These are phyloP conservation scores for Saccharomyces hybrid DNA, from an alignment of 1,139 yeast species.

Conservation along the genomic window DNA sequence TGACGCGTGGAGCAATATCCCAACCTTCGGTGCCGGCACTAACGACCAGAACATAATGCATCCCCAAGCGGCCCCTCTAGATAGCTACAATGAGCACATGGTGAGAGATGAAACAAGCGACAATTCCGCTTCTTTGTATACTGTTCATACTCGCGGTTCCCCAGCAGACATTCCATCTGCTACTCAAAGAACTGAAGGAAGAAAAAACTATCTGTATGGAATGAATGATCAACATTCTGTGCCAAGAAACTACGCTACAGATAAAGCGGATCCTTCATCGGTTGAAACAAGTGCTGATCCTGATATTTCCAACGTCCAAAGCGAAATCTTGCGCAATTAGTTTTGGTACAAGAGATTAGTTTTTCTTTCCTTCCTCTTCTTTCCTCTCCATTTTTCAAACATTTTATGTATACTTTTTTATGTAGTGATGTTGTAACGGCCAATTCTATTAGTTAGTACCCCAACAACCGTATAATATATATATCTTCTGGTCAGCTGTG, in stretches of 20 bases:
- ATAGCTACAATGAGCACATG: background rate
- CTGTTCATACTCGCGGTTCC: background rate
- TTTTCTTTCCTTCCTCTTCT: background rate
- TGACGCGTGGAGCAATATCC: constrained; percentile 8
- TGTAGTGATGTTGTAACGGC: background rate
- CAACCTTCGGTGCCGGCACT: background rate
- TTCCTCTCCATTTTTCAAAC: background rate
- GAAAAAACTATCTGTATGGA: background rate
- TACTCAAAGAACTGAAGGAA: background rate
- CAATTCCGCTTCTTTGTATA: background rate
- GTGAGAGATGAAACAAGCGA: background rate
- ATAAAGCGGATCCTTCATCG: background rate
- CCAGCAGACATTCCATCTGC: background rate
- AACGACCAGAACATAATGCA: background rate
- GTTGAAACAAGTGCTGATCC: no score
- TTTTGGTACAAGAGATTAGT: background rate
- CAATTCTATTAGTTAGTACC: background rate
- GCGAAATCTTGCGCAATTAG: background rate
- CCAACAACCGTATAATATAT: background rate
- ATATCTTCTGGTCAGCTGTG: no score
- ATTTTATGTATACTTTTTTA: background rate
- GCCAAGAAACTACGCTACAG: background rate
- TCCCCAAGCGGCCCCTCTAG: background rate
- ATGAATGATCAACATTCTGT: background rate
- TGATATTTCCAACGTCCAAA: background rate